Percentiles rank a stretch among this genome's conserved stretches.
Conservation (phyloP, 768 basidiomycete species). For the Candolleomyces efflorescens region DNA sequence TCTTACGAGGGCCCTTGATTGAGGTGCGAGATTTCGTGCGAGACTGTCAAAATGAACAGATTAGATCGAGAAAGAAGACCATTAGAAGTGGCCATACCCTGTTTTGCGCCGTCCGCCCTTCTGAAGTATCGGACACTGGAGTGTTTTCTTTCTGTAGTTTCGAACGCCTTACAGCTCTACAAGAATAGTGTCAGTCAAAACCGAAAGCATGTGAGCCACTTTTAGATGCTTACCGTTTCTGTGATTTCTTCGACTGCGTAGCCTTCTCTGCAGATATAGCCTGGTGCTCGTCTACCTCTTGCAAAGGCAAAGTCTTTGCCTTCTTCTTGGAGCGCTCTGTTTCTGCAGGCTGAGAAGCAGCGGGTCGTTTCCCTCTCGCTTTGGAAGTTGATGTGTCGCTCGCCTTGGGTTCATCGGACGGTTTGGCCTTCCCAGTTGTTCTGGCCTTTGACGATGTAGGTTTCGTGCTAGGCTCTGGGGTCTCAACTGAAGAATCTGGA, state of each 20-base stretch:
- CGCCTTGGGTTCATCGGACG: not conserved
- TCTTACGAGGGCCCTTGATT: conserved; percentile 9
- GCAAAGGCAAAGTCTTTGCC: not conserved
- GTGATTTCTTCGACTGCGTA: not conserved
- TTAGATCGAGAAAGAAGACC: not conserved
- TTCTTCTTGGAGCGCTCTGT: not conserved
- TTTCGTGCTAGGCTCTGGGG: not conserved
- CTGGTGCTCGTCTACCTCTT: not conserved
- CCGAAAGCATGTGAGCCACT: too few species aligned
- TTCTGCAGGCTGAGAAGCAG: not conserved
- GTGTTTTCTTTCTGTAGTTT: not conserved
- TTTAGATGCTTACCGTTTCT: not conserved
- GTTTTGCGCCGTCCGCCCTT: not conserved
- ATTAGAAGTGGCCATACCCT: not conserved
- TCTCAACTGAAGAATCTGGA: not conserved
- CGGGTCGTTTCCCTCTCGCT: not conserved
- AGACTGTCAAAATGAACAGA: not conserved
- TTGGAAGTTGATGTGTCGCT: not conserved
- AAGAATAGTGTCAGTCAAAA: too few species aligned
- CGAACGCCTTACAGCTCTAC: too few species aligned
- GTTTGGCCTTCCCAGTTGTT: not conserved
- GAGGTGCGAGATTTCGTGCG: not conserved
- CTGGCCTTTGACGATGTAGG: not conserved
- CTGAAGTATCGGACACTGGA: not conserved
- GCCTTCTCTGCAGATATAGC: not conserved